Conservation (phyloP, 2,329 filamentous ascomycete species). For the Fusarium incarnatum region DNA sequence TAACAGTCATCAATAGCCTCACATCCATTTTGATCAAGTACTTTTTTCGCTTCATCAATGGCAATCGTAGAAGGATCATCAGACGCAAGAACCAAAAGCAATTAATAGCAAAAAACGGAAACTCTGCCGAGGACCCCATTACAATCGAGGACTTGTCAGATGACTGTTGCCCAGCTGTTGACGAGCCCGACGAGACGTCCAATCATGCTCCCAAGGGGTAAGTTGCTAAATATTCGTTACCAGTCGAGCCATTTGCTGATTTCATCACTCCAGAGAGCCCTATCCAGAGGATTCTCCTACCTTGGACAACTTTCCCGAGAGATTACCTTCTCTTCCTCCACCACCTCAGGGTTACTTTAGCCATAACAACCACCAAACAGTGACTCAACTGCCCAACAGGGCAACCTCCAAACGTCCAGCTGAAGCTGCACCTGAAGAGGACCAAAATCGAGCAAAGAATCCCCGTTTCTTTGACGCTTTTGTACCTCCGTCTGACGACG, state of each 20-base stretch:
- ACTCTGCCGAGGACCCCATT: neutral
- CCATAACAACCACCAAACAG: neutral
- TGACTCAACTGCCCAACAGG: neutral
- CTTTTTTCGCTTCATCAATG: neutral
- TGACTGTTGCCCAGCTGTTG: neutral
- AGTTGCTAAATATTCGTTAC: neutral
- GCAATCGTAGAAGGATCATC: neutral
- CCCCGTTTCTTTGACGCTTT: neutral
- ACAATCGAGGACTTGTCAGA: neutral
- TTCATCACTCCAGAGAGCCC: neutral
- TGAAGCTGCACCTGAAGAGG: conserved; percentile 1
- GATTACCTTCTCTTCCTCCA: neutral
- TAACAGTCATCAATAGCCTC: neutral
- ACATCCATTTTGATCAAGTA: neutral
- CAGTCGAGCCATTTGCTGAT: neutral
- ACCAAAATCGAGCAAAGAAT: conserved; percentile 1
- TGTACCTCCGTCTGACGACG: neutral
- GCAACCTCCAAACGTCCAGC: conserved; percentile 7
- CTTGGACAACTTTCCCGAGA: neutral
- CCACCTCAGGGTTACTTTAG: neutral
- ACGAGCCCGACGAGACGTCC: neutral
- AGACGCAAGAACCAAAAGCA: neutral
- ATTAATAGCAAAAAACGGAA: neutral
- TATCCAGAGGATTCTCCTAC: neutral
- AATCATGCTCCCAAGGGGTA: neutral